Base-by-base conservation (phyloP, 2,329 filamentous ascomycete species). In the Neofusicoccum laricinum region DNA sequence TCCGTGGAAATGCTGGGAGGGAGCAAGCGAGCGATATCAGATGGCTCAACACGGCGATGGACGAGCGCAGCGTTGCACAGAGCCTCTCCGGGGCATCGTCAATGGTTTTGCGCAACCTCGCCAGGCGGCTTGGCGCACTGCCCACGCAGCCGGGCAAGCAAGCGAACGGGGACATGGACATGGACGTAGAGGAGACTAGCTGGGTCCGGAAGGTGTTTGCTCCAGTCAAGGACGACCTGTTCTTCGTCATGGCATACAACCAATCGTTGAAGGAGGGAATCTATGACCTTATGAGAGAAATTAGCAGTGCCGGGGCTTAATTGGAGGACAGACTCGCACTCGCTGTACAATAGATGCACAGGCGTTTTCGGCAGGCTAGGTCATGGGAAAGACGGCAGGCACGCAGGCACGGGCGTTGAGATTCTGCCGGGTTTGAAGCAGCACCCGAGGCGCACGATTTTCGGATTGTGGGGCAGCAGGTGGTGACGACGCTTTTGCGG, bases 1-100 rank as follows among this genome's bases (percentile, higher is more conserved):
- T 46, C 21, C 50, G 51, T 12, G 40, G 41, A 38, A 30, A 15
- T 19, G 70, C 71, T n/a, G 75, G 62, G 6, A 68, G 70, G 11
- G 36, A 64, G 34, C 36, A 40, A 58, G 41, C 21, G 51, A 12
- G 71, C 21, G 70, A 76, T 48, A 72, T 76, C 67, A 70, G 73
- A 40, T 80, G 77, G 68, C 76, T 78, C 68, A 80, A 81, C 58
- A 82, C 82, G n/a, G 74, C 77, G 0, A 76, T 77, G 14, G 82
- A 85, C 67, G 82, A 85, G 68, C 72, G 74, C 4, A 73, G 72
- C 32, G 81, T 92, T 71, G 88, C 91, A 2, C 89, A 89, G 0
- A 91, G 91, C 4, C 88, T 94, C 40, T 90, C 91, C n/a, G 82
- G 94, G 6, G 91, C 89, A 63, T 89, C 90, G 2, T 88, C 90